Evolutionary conservation across 2,329 filamentous ascomycete species (phyloP), one percentile per base, ranked within the genome.

Genomic region (Curvularia verruculosa): DNA sequence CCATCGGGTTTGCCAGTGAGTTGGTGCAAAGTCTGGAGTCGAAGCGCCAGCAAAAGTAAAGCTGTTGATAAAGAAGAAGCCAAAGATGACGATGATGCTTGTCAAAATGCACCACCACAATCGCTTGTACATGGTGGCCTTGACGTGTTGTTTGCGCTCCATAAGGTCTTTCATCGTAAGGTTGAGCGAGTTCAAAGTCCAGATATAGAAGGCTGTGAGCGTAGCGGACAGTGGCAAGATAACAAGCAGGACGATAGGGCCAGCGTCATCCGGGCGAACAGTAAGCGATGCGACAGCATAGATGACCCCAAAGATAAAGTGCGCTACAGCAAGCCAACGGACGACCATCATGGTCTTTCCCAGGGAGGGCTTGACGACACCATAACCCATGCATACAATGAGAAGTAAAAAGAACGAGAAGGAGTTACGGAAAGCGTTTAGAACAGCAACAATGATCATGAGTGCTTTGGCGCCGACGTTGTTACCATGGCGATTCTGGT

Each of bases 331-430:
- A 18, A 99, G 85, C 80, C 90, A 90, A 58, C 95, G 91, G 41
- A 97, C 93, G 69, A 91, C 94, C 64, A 94, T 87, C 95, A 99
- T 99, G 12, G 92, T 93, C 70, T 89, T 90, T 56, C 95, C 95
- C 4, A 99, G 84, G 2, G 89, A 92, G 2, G 89, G 90, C 79
- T 98, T 98, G 65, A 99, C 96, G 23, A 99, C 96, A 67, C 95
- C 95, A 70, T 99, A 99, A 29, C 95, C 95, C 95, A 99, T 99
- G 77, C 95, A 99, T 29, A 99, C 95, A 66, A 99, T 98, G 51
- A 99, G 87, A 8, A 99, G 84, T 48, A 99, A 82, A 82, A 99
- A 99, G 82, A 99, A 99, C 0, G 94, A 97, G 76, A 99, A 98
- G 0, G 94, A 97, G 78, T 98, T 99, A 63, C 95, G 86, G 54